Base-by-base conservation (phyloP, 495 filamentous ascomycete species). In the Aspergillus ellipticus region DNA sequence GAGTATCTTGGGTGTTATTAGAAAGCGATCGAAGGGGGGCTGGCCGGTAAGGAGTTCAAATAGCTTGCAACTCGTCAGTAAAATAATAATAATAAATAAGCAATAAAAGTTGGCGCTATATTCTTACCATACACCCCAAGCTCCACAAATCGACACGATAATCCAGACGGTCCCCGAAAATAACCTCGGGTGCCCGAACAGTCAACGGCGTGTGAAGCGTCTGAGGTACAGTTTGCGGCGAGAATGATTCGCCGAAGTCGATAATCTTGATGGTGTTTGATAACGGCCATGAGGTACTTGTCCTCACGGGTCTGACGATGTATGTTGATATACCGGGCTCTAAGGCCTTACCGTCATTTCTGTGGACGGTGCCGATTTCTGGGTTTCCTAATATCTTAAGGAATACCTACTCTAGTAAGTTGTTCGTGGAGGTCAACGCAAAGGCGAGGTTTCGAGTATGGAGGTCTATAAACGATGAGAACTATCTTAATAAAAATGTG, bases 401-500 rank as follows among this genome's bases (percentile, higher is more conserved):
- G 33, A 76, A 63, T 24, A 57, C 50, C 4, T 65, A 51, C 57
- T 73, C 66, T 0, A 65, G 31, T 45, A 67, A 2, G 22, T 63
- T 47, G 3, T 60, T 33, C 28, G 73, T 46, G 22, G 17, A 42
- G 45, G 62, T 60, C n/a, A 67, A 56, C 9, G 61, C 60, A 48
- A 80, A 78, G 33, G 70, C 68, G 21, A 81, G 60, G 57, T 82
- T 82, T 43, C 75, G 71, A 28, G 77, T 74, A 56, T 78, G 74
- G 11, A 80, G 60, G 59, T 78, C 78, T 69, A 59, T 57, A 29
- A 43, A 28, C 48, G 19, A 48, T 66, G 35, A 67, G 60, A 29
- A 57, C 22, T 52, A 42, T 50, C n/a, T 24, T 43, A 47, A 39
- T n/a, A n/a, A 24, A 6, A 6, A 16, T 16, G 31, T 21, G 37